These are phyloP conservation scores for Plasmodium fragile DNA, from an alignment of 169 alveolate species.

Conservation along the genomic window DNA sequence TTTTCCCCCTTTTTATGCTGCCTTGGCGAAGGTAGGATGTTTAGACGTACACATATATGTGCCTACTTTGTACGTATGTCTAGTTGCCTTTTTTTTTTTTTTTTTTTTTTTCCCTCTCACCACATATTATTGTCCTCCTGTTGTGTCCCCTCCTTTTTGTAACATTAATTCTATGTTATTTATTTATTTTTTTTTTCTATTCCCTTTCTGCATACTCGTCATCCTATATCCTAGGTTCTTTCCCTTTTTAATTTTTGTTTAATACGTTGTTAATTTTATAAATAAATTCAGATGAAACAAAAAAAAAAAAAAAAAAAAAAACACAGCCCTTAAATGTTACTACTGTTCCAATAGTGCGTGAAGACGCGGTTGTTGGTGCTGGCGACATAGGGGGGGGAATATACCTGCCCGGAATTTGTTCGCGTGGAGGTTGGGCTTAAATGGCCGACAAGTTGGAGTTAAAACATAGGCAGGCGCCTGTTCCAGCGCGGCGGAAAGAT, in stretches of 20 bases:
- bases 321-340: background rate
- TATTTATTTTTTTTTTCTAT: background rate
- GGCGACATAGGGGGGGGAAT: background rate
- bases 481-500: background rate
- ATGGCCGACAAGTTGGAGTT: background rate
- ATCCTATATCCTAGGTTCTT: background rate
- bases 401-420: background rate
- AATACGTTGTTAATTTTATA: slow-evolving; percentile 6
- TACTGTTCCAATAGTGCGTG: background rate
- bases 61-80: background rate
- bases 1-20: background rate
- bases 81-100: background rate
- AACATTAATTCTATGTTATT: background rate
- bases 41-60: background rate
- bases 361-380: background rate
- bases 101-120: background rate
- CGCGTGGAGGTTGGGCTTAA: background rate
- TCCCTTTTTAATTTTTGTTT: slow-evolving; percentile 25
- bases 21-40: background rate
- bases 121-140: slow-evolving; percentile 5
- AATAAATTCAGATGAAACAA: slow-evolving; percentile 2
- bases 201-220: background rate
- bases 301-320: background rate
- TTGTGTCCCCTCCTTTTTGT: background rate
- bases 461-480: background rate